Evolutionary conservation across 2,329 filamentous ascomycete genomes (phyloP).

Genomic region (Apiospora aurea): DNA sequence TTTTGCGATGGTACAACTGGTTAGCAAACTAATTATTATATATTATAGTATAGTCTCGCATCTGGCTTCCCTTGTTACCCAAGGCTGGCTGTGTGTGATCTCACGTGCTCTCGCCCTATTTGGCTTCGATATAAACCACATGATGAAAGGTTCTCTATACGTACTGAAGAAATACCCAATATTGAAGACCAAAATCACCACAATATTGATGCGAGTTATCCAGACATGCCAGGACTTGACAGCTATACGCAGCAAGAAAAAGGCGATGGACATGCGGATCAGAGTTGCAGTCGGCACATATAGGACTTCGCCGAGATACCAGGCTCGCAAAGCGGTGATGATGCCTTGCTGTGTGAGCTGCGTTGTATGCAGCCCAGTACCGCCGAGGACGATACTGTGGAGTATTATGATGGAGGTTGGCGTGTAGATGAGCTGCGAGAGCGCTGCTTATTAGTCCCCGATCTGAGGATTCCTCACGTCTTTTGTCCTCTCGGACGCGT

Average conservation of each 20-base stretch:
- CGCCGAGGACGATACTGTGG: conserved; percentile 41
- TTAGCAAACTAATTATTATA: not conserved
- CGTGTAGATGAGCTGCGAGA: conserved; percentile 44
- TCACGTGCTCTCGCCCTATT: too few relatives aligned
- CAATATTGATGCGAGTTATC: conserved; percentile 43
- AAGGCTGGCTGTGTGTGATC: too few relatives aligned
- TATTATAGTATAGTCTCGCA: not conserved
- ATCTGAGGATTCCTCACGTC: not conserved
- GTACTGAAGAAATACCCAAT: conserved; percentile 49
- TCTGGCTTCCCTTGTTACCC: too few relatives aligned
- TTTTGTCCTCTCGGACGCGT: not conserved
- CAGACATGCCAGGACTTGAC: conserved; percentile 42
- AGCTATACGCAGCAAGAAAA: conserved; percentile 51
- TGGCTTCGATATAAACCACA: not conserved
- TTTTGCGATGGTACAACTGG: not conserved
- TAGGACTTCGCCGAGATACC: conserved; percentile 49
- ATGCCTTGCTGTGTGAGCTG: conserved; percentile 35
- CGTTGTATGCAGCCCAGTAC: conserved; percentile 38
- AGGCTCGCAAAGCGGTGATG: conserved; percentile 39
- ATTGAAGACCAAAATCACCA: conserved; percentile 47
- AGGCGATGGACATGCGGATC: conserved; percentile 49
- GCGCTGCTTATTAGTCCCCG: conserved; percentile 15
- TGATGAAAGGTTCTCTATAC: not conserved
- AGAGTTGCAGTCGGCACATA: conserved; percentile 50
- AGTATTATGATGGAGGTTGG: conserved; percentile 43